Evolutionary conservation across 2,329 filamentous ascomycete genomes (phyloP), one percentile per base, ranked within the genome.

Genomic region (Colletotrichum plurivorum): DNA sequence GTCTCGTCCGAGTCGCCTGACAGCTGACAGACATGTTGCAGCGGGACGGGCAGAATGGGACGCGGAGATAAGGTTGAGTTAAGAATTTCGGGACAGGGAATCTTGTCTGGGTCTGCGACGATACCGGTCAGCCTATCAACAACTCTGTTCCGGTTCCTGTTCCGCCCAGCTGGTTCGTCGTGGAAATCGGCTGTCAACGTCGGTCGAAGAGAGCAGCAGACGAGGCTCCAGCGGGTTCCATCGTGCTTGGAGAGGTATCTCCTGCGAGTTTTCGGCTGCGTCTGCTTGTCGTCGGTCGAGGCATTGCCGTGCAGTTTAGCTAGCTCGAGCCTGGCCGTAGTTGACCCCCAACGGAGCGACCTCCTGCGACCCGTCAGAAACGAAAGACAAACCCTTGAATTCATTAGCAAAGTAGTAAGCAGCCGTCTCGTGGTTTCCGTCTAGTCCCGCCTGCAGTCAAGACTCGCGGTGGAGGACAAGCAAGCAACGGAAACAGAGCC

Each of bases 401-500:
- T 46, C 57, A 60, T 60, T 52, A 60, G 57, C 57, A 52, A 60
- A 39, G 22, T 36, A 59, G 12, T 54, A 62, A 62, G 31, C 39
- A 52, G 22, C 59, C 16, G 59, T 27, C 48, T 27, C 20, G 39
- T 45, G 5, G 15, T 41, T 22, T 59, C 45, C 43, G 56, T 58
- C 48, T 20, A 41, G 22, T 58, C 56, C 25, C 39, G 9, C 5
- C 16, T 22, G 52, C n/a, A 15, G 18, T 20, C 45, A 12, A 20
- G 12, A 18, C 41, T 54, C 36, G 22, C 41, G 31, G 27, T 22
- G 59, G 51, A 36, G 31, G 58, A 60, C 18, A 36, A 53, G 22
- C 55, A 27, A 61, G 22, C 55, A 20, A 61, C 48, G 18, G 52
- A 51, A 63, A 58, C 61, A 39, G 61, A 43, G 22, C 31, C 61